Evolutionary conservation across 768 basidiomycete genomes (phyloP).

Genomic region (Gautieria morchelliformis): DNA sequence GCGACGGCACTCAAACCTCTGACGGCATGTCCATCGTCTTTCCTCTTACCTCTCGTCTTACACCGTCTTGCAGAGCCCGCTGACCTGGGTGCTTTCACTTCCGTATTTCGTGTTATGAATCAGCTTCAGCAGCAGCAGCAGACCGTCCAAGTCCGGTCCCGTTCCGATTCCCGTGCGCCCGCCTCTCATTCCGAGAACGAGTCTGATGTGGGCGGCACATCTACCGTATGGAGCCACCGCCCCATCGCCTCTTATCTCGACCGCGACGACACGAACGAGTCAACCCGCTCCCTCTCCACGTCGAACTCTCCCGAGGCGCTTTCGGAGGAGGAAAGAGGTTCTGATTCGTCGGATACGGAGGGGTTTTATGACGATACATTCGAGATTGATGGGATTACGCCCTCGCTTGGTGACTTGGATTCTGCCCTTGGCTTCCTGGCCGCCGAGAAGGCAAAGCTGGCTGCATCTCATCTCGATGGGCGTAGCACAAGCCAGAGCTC

Average conservation of each 20-base stretch:
- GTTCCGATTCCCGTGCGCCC: slow-evolving; percentile 21
- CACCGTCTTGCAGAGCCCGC: slow-evolving; percentile 39
- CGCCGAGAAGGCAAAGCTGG: slow-evolving; percentile 53
- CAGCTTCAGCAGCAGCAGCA: slow-evolving; percentile 38
- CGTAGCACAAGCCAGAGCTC: slow-evolving; percentile 19
- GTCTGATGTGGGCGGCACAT: slow-evolving; percentile 28
- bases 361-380: slow-evolving; percentile 25
- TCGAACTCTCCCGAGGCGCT: slow-evolving; percentile 21
- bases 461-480: slow-evolving; percentile 25
- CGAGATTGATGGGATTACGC: slow-evolving; percentile 25
- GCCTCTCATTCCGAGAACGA: slow-evolving; percentile 28
- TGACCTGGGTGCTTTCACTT: slow-evolving; percentile 63
- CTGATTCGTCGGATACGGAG: slow-evolving; percentile 27
- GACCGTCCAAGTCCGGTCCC: slow-evolving; percentile 21
- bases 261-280: slow-evolving; percentile 9
- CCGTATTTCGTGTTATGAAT: slow-evolving; percentile 57
- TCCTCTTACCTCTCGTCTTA: neutral
- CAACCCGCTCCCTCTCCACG: slow-evolving; percentile 15
- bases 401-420: slow-evolving; percentile 65
- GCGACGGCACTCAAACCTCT: slow-evolving; percentile 8
- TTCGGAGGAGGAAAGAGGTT: slow-evolving; percentile 12
- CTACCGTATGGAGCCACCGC: slow-evolving; percentile 58
- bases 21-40: neutral
- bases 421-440: slow-evolving; percentile 69
- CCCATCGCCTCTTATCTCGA: slow-evolving; percentile 50